Evolutionary conservation across 2,329 filamentous ascomycete genomes (phyloP), one percentile per base, ranked within the genome.

Genomic region (Apiospora rasikravindrae): DNA sequence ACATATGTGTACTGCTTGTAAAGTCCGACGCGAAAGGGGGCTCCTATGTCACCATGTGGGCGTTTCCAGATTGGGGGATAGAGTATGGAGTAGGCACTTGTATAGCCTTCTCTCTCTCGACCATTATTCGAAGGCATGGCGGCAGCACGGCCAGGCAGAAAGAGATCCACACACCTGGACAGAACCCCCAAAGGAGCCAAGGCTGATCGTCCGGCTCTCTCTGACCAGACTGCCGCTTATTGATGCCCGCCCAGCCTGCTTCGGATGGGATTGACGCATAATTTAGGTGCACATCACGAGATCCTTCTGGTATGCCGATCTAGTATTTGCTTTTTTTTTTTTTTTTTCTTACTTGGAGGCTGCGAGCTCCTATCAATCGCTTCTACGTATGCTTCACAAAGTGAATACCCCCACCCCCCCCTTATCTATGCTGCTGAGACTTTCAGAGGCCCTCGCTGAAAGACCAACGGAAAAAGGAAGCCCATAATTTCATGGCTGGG

Each of bases 181-280:
- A 40, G 57, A 40, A 24, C 57, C 29, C 57, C 33, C 57, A 40
- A 64, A 64, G 57, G 57, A 40, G 57, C 40, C 57, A 64, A 33
- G 57, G 29, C 33, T 64, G 57, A 64, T 64, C 57, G 57, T 22
- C 33, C 29, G 57, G 57, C 53, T 61, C 53, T 57, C 51, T 61
- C 29, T 61, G 53, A 11, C 29, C 29, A 61, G 53, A 33, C 53
- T 61, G 29, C 53, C 53, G 29, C 29, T 19, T 33, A 29, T 53
- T 26, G 24, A 24, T 26, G 49, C 49, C n/a, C 11, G 53, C 29
- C 53, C 53, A 37, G 57, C 57, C 13, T 64, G 10, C 57, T 22
- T 33, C n/a, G 29, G 33, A 37, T 37, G 14, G 8, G 57, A 40
- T 40, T 64, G 19, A 40, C 57, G 57, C 57, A 64, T 61, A 33